Evolutionary conservation across 179 eudicot genomes (phyloP).

Genomic region (Silene noctiflora): DNA sequence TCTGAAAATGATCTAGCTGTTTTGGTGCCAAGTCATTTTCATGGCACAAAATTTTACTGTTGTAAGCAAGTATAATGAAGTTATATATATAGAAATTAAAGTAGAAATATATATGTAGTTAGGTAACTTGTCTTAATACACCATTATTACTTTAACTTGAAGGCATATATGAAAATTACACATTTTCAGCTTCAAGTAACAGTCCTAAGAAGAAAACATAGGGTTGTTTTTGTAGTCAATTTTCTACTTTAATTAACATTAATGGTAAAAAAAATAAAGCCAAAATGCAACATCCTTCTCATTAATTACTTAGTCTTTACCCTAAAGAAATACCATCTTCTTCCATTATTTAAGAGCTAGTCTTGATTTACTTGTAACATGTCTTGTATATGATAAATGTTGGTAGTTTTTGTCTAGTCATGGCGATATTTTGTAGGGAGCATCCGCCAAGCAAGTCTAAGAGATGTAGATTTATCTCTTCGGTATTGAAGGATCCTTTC

Average conservation of each 20-base stretch:
- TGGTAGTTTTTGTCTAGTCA: conserved; percentile 16
- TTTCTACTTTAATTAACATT: conserved; percentile 13
- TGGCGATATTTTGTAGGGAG: conserved; percentile 48
- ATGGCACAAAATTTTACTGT: conserved; percentile 15
- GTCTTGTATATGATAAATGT: too few relatives aligned
- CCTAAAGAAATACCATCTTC: conserved; percentile 26
- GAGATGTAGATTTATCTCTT: conserved; percentile 45
- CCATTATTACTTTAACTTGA: conserved; percentile 38
- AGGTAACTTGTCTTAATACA: conserved; percentile 36
- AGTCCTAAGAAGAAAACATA: conserved; percentile 15
- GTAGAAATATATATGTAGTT: conserved; percentile 15
- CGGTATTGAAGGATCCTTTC: conserved; percentile 53
- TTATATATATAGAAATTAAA: conserved; percentile 14
- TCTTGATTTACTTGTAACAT: too few relatives aligned
- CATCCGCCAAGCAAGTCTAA: conserved; percentile 40
- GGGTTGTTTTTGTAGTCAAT: background rate
- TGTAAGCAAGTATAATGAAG: conserved; percentile 5
- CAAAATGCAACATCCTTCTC: conserved; percentile 19
- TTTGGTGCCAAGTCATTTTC: conserved; percentile 28
- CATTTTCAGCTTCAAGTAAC: conserved; percentile 23
- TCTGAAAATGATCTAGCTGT: conserved; percentile 12
- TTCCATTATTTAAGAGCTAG: conserved; percentile 8
- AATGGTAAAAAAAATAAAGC: background rate
- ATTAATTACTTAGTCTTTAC: conserved; percentile 36
- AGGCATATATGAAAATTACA: conserved; percentile 32